Evolutionary conservation across 2,329 filamentous ascomycete species (phyloP).

Genomic region (Pezicula carpinea): DNA sequence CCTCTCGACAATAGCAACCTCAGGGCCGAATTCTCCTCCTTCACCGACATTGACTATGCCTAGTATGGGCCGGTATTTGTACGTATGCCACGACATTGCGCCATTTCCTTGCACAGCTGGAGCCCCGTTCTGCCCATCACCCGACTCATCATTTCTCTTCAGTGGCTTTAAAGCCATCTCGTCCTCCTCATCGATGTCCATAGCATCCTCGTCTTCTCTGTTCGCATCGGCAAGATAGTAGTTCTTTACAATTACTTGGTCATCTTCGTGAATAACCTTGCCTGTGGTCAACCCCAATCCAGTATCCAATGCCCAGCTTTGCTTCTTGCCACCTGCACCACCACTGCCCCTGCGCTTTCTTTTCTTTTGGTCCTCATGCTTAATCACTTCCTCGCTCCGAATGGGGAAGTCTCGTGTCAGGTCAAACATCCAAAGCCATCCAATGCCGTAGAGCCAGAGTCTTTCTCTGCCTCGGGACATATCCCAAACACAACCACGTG

Average conservation of each 20-base stretch:
- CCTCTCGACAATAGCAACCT: slow-evolving; percentile 85
- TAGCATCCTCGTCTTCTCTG: slow-evolving; percentile 34
- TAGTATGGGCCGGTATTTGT: slow-evolving; percentile 91
- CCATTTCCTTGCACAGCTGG: background rate
- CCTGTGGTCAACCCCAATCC: slow-evolving; percentile 34
- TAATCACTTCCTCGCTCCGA: slow-evolving; percentile 28
- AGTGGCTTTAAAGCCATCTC: slow-evolving; percentile 25
- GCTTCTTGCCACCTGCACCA: slow-evolving; percentile 51
- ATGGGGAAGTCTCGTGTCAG: slow-evolving; percentile 60
- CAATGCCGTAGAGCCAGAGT: slow-evolving; percentile 81
- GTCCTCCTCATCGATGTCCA: slow-evolving; percentile 29
- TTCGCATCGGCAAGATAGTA: slow-evolving; percentile 17
- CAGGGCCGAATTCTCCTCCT: slow-evolving; percentile 41
- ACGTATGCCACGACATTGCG: slow-evolving; percentile 64
- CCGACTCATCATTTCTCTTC: slow-evolving; percentile 23
- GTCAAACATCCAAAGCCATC: slow-evolving; percentile 91
- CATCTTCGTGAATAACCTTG: slow-evolving; percentile 35
- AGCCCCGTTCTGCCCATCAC: slow-evolving; percentile 19
- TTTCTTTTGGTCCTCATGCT: slow-evolving; percentile 20
- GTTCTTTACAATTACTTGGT: slow-evolving; percentile 26
- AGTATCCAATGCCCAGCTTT: slow-evolving; percentile 26
- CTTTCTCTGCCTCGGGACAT: slow-evolving; percentile 51
- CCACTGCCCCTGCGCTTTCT: slow-evolving; percentile 32
- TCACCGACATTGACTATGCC: slow-evolving; percentile 52
- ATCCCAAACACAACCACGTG: slow-evolving; percentile 84